These are phyloP conservation scores for Alternaria arbusti DNA, from an alignment of 2,329 filamentous ascomycete genomes.

Conservation along the genomic window DNA sequence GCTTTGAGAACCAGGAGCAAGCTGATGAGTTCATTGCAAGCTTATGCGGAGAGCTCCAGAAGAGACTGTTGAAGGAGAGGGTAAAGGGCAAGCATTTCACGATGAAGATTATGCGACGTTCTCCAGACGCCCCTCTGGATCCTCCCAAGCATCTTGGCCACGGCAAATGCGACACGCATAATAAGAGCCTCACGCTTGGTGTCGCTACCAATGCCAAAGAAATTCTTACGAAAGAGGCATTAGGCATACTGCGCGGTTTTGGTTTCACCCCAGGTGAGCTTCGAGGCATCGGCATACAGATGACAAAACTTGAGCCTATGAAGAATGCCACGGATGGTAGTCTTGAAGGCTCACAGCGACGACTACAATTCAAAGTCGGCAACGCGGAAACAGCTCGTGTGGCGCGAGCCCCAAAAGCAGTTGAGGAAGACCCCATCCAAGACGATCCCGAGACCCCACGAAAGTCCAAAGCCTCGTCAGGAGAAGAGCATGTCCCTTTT, in stretches of 20 bases:
- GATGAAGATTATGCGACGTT: constrained; percentile 91
- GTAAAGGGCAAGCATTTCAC: constrained; percentile 89
- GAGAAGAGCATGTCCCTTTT: constrained; percentile 46
- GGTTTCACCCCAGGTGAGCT: constrained; percentile 89
- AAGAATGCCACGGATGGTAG: constrained; percentile 62
- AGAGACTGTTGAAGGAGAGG: constrained; percentile 78
- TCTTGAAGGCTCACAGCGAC: constrained; percentile 77
- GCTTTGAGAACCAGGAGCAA: constrained; percentile 90
- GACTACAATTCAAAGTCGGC: constrained; percentile 72
- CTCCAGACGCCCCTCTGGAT: constrained; percentile 85
- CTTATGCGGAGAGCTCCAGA: constrained; percentile 83
- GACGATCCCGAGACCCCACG: constrained; percentile 53
- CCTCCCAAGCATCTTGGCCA: constrained; percentile 93
- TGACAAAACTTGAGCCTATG: constrained; percentile 87
- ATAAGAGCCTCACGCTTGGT: constrained; percentile 83
- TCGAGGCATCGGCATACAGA: constrained; percentile 88
- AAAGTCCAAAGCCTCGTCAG: constrained; percentile 33
- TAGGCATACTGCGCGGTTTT: constrained; percentile 82
- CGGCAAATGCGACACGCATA: constrained; percentile 93
- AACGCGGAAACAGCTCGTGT: constrained; percentile 42
- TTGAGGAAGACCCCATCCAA: constrained; percentile 53
- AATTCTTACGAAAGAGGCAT: constrained; percentile 77
- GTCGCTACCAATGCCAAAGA: constrained; percentile 80
- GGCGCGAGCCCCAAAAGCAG: constrained; percentile 20
- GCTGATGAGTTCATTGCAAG: constrained; percentile 90